Evolutionary conservation across 169 alveolate genomes (phyloP).

Genomic region (Plasmodium ovale): DNA sequence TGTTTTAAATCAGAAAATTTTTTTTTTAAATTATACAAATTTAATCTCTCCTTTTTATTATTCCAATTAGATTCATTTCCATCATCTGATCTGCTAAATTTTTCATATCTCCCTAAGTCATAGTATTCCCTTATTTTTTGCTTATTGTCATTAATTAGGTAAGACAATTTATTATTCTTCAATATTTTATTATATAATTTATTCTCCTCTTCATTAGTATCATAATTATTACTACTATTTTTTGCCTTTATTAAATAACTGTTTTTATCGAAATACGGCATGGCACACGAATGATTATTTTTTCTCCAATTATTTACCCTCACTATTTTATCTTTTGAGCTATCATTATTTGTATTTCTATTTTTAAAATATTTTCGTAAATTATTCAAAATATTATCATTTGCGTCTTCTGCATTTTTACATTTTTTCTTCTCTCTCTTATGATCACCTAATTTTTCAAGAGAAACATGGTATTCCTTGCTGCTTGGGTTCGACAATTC

Average conservation of each 20-base stretch:
- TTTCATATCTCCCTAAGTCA: background rate
- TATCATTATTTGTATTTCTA: background rate
- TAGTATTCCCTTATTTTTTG: slow-evolving; percentile 9
- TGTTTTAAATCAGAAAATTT: slow-evolving; percentile 9
- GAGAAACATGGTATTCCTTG: background rate
- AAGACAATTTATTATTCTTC: background rate
- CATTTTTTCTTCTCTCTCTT: background rate
- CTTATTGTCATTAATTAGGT: slow-evolving; percentile 15
- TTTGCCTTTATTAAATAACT: background rate
- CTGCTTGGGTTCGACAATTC: too few species aligned
- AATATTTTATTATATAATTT: background rate
- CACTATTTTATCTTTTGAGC: background rate
- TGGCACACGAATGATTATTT: background rate
- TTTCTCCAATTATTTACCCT: background rate
- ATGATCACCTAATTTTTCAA: background rate
- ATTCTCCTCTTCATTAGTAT: background rate
- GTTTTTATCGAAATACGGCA: background rate
- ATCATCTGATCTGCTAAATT: background rate
- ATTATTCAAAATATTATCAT: slow-evolving; percentile 30
- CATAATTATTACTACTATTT: background rate
- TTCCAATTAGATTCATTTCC: background rate
- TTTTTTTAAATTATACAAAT: slow-evolving; percentile 11
- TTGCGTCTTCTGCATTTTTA: slow-evolving; percentile 4
- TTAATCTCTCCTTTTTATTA: background rate
- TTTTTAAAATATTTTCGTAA: slow-evolving; percentile 15